Evolutionary conservation across 352 stramenopile species (phyloP), one percentile per base, ranked within the genome.

Genomic region (Pythium rishiriense): DNA sequence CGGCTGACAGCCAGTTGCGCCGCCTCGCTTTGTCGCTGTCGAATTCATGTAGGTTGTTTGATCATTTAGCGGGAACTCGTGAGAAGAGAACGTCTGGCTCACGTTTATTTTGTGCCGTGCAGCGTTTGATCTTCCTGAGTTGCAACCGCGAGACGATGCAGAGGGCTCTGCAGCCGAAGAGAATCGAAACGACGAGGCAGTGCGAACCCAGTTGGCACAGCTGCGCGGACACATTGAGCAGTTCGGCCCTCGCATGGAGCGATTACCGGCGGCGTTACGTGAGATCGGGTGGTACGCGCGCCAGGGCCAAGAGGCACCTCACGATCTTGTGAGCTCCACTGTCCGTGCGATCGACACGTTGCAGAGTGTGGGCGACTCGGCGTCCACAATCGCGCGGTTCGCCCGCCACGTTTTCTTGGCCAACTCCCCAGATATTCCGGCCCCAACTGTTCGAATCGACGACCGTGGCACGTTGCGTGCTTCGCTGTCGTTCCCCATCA

Each of bases 361-460:
- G 12, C 66, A 73, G 43, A 62, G 29, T 31, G 19, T 73, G 10
- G 66, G 66, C 4, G 66, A 73, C 24, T 62, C 66, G 39, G 54
- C 66, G 3, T 60, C 43, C 6, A 58, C 66, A n/a, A 62, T 65
- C 4, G 66, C 66, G 3, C 59, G 66, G n/a, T 73, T 59, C 26
- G 52, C 66, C 31, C 66, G 66, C 8, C 59, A 73, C 21, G 60
- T 73, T 15, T 73, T 68, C 33, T 26, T 73, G 11, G 55, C 62
- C 22, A 73, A 73, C 55, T 68, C 66, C 7, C 58, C 66, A 1
- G 49, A 64, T 11, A 61, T 73, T 31, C 59, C 66, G 17, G 22
- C 55, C 2, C 60, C 66, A 4, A 61, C 48, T 24, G 46, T 68
- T 25, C 59, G 58, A 42, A 56, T 73, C 31, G 66, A 73, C 50